phyloP scores from a whole-genome alignment of 176 grass and related monocot genomes.

The Dendrocalamus sinicus region DNA sequence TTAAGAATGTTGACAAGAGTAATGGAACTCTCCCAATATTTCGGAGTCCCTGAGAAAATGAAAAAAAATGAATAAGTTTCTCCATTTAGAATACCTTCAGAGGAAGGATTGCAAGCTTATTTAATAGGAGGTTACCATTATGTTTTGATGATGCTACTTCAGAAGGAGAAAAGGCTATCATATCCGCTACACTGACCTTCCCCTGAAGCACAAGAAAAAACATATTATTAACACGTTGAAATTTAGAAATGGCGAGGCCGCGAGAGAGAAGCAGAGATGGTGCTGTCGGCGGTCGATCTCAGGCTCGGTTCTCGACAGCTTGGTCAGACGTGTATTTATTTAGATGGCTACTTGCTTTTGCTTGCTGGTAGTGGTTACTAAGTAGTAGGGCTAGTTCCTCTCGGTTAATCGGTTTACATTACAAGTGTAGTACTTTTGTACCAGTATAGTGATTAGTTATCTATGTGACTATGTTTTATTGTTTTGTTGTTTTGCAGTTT shows the following conservation, averaged over 20 bases:
- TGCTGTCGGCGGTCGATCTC: too few relatives aligned
- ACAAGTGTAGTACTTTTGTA: too few relatives aligned
- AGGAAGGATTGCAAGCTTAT: slow-evolving; percentile 24
- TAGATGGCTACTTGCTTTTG: too few relatives aligned
- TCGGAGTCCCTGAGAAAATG: slow-evolving; percentile 60
- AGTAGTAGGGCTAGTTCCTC: too few relatives aligned
- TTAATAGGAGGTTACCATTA: slow-evolving; percentile 55
- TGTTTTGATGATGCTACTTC: slow-evolving; percentile 65
- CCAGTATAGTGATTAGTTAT: too few relatives aligned
- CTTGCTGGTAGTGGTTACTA: too few relatives aligned
- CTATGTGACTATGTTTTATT: too few relatives aligned
- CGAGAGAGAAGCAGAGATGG: too few relatives aligned
- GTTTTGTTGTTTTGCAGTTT: too few relatives aligned
- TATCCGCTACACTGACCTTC: slow-evolving; percentile 79
- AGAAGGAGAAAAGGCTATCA: slow-evolving; percentile 76
- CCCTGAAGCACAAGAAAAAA: slow-evolving; percentile 59
- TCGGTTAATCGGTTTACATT: too few relatives aligned
- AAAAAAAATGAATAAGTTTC: slow-evolving; percentile 8
- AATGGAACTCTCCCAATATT: slow-evolving; percentile 87
- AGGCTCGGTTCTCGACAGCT: too few relatives aligned
- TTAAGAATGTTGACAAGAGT: slow-evolving; percentile 76
- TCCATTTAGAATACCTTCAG: slow-evolving; percentile 3
- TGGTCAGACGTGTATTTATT: too few relatives aligned
- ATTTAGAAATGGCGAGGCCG: background rate
- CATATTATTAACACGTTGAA: background rate